These are phyloP conservation scores for Spathaspora jeffriesii DNA, from an alignment of 1,139 yeast species.

Conservation along the genomic window DNA sequence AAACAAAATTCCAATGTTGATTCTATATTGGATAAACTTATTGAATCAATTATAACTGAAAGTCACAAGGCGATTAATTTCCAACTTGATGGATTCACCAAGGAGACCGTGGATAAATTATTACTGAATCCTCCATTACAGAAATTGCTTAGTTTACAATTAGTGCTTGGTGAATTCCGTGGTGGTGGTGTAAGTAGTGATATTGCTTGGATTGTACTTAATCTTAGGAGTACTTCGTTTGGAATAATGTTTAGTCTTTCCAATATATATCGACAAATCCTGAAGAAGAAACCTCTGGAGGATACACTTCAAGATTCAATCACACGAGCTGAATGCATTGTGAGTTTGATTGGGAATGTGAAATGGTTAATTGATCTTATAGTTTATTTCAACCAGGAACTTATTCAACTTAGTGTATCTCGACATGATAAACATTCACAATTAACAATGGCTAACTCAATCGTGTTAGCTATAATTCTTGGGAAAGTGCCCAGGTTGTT, in stretches of 20 bases:
- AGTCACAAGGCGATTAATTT: conserved; percentile 70
- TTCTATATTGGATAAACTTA: conserved; percentile 33
- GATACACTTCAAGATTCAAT: conserved; percentile 57
- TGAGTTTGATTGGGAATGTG: conserved; percentile 69
- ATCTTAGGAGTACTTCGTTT: conserved; percentile 70
- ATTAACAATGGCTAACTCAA: conserved; percentile 29
- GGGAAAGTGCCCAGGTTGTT: conserved; percentile 74
- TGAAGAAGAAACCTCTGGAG: conserved; percentile 48
- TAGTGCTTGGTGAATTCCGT: conserved; percentile 64
- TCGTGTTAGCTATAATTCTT: conserved; percentile 54
- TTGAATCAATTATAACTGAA: conserved; percentile 55
- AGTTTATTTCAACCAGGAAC: conserved; percentile 66
- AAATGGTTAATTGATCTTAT: conserved; percentile 79
- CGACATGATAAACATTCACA: conserved; percentile 17
- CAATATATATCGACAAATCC: conserved; percentile 57
- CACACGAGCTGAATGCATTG: conserved; percentile 55
- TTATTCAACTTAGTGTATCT: conserved; percentile 39
- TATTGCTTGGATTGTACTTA: conserved; percentile 69
- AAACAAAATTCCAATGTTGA: conserved; percentile 12
- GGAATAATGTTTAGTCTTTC: conserved; percentile 75
- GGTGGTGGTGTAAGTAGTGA: conserved; percentile 51
- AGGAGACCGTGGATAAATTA: conserved; percentile 70
- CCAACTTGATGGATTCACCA: conserved; percentile 60
- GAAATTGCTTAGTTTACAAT: conserved; percentile 62
- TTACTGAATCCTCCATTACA: conserved; percentile 75